phyloP scores from a whole-genome alignment of 2,329 filamentous ascomycete genomes.

The Trichoderma hamatum region DNA sequence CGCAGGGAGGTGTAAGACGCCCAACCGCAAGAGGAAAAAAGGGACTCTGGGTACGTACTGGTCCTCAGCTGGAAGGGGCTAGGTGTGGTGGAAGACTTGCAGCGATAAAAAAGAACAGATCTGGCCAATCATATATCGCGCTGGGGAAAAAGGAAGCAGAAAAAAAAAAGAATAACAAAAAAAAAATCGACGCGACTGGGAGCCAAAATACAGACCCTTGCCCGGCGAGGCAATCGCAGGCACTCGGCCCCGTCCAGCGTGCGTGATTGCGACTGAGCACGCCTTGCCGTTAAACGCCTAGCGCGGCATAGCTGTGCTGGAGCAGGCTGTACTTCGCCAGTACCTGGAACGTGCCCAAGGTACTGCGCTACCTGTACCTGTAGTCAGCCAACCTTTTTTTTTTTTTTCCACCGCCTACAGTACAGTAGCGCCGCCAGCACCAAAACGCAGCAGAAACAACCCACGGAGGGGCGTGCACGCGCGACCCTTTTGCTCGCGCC shows the following conservation, averaged over 20 bases:
- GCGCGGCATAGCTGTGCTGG: neutral
- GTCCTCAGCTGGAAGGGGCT: constrained; percentile 15
- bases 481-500: constrained; percentile 29
- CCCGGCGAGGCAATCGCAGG: constrained; percentile 18
- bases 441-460: neutral
- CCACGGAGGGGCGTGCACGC: constrained; percentile 23
- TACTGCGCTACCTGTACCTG: neutral
- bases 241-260: neutral
- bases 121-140: constrained; percentile 6
- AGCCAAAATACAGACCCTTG: neutral
- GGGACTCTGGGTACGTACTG: neutral
- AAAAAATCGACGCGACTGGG: constrained; percentile 20
- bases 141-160: neutral
- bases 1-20: neutral
- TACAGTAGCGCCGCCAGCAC: neutral
- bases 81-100: neutral
- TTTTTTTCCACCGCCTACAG: too few relatives aligned
- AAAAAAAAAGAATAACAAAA: constrained; percentile 19
- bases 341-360: constrained; percentile 1
- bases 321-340: neutral
- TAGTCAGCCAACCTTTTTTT: neutral
- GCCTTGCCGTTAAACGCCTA: constrained; percentile 19
- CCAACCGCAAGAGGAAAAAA: neutral
- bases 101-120: neutral
- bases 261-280: constrained; percentile 10